Base-by-base conservation (phyloP, 176 grass and related monocot genomes). In the Oryza officinalis region DNA sequence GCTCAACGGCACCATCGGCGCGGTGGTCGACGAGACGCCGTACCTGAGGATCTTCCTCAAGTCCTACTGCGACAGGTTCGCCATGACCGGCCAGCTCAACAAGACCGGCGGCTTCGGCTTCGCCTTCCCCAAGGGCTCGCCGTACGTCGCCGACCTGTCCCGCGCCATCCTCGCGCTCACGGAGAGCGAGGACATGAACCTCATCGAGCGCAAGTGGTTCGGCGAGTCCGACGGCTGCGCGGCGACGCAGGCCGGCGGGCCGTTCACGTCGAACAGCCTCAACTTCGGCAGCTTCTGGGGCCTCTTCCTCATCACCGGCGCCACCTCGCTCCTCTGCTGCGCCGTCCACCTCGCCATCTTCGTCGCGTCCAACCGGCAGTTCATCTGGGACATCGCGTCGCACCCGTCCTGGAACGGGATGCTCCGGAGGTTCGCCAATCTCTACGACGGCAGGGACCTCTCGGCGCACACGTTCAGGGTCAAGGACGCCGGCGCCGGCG, bases 221-320 rank as follows among this genome's bases (percentile, higher is more conserved):
- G 86, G 90, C 18, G 75, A 93, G 38, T 8, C 10, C 54, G 43
- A 74, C 7, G 73, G 45, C 27, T 87, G 77, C 40, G 80, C 78
- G 57, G 46, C 77, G 2, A 54, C 12, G 57, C 72, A 71, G 77
- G 84, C 18, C 13, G 80, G 32, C 63, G 80, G 67, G 49, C 69
- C 27, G 2, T 76, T 87, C 64, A 77, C 87, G 22, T 82, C 95
- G 32, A 71, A 76, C 49, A 89, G 84, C 40, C 90, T 97, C 52
- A 84, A 70, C 86, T 86, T 88, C 69, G 11, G 6, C 22, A 97
- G 81, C 86, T 97, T 97, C 77, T 94, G 88, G 95, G 95, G 95
- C 3, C 86, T 97, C 6, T 97, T 97, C 78, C 90, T 94, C 60
- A 37, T 97, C 85, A 94, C 94, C 25, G 89, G 94, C 79, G 76